These are phyloP conservation scores for Podila horticola DNA, from an alignment of 192 early-diverging fungal genomes.

Conservation along the genomic window DNA sequence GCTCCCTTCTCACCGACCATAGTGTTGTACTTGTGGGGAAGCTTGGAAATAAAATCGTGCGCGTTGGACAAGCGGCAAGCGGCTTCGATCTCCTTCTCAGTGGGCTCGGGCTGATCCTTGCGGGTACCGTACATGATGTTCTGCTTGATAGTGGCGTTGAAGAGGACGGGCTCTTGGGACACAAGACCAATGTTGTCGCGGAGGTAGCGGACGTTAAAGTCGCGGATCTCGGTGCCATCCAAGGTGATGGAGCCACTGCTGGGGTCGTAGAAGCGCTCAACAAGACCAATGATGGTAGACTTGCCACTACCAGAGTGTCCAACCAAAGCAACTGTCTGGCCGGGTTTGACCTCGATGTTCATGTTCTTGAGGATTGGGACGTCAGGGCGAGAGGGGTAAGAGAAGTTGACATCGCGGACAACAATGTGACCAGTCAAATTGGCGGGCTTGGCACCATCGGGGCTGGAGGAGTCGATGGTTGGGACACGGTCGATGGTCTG, in stretches of 20 bases:
- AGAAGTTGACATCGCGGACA: slow-evolving; percentile 80
- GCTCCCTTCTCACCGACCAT: slow-evolving; percentile 87
- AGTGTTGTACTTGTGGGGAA: slow-evolving; percentile 88
- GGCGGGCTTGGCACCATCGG: slow-evolving; percentile 61
- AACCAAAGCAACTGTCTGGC: slow-evolving; percentile 88
- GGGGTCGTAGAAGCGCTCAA: slow-evolving; percentile 86
- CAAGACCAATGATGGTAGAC: slow-evolving; percentile 76
- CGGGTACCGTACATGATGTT: slow-evolving; percentile 79
- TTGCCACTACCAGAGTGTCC: slow-evolving; percentile 88
- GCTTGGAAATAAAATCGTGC: slow-evolving; percentile 77
- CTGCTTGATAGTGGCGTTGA: slow-evolving; percentile 79
- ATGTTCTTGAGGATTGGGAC: slow-evolving; percentile 82
- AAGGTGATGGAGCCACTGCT: slow-evolving; percentile 68
- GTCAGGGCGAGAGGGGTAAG: slow-evolving; percentile 85
- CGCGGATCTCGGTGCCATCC: slow-evolving; percentile 81
- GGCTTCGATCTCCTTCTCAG: slow-evolving; percentile 63
- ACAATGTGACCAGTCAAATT: slow-evolving; percentile 75
- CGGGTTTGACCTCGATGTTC: slow-evolving; percentile 74
- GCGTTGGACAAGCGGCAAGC: slow-evolving; percentile 77
- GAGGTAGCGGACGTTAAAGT: slow-evolving; percentile 86
- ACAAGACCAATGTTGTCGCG: slow-evolving; percentile 92
- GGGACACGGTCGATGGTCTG: slow-evolving; percentile 85
- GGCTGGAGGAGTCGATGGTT: slow-evolving; percentile 71
- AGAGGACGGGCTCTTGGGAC: slow-evolving; percentile 93
- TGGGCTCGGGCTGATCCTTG: slow-evolving; percentile 58